Conservation (phyloP, 208 protist genomes). For the Trypanosoma brucei region DNA sequence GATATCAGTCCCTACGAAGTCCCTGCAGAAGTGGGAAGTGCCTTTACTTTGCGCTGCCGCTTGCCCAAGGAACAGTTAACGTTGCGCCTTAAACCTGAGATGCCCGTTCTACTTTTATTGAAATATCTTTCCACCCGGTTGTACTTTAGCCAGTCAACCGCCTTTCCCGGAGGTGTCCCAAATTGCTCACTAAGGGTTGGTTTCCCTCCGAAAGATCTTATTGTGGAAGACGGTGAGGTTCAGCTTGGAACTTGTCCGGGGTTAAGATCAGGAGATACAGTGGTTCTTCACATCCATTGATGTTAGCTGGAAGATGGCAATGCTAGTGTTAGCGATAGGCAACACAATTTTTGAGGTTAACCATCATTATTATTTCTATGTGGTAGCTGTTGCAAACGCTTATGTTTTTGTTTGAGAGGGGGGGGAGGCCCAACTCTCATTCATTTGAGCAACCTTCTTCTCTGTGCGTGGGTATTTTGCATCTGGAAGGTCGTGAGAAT, state of each 20-base stretch:
- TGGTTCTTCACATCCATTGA: constrained; percentile 52
- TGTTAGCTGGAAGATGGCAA: background rate
- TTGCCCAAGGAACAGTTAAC: constrained; percentile 42
- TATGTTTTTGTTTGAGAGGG: too few species aligned
- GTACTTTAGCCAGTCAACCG: constrained; percentile 34
- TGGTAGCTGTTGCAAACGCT: too few species aligned
- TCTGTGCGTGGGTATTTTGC: too few species aligned
- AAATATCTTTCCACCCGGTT: constrained; percentile 60
- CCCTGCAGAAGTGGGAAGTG: constrained; percentile 1
- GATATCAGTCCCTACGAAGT: constrained; percentile 26
- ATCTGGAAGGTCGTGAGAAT: too few species aligned
- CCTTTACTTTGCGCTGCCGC: constrained; percentile 59
- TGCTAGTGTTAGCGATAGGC: too few species aligned
- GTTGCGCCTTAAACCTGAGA: constrained; percentile 49
- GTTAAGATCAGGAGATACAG: constrained; percentile 54
- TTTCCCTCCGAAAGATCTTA: constrained; percentile 56
- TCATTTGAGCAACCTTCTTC: too few species aligned
- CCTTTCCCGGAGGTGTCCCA: constrained; percentile 29
- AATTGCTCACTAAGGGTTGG: constrained; percentile 31
- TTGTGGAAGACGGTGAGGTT: constrained; percentile 14
- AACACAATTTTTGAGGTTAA: too few species aligned
- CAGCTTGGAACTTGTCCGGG: constrained; percentile 34
- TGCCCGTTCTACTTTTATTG: constrained; percentile 41
- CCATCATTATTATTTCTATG: too few species aligned
- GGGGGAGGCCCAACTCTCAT: too few species aligned